A percentile compares a stretch with the other conserved stretches of the same genome.
These are phyloP conservation scores for Zymoseptoria passerinii DNA, from an alignment of 2,329 filamentous ascomycete species.

Conservation along the genomic window DNA sequence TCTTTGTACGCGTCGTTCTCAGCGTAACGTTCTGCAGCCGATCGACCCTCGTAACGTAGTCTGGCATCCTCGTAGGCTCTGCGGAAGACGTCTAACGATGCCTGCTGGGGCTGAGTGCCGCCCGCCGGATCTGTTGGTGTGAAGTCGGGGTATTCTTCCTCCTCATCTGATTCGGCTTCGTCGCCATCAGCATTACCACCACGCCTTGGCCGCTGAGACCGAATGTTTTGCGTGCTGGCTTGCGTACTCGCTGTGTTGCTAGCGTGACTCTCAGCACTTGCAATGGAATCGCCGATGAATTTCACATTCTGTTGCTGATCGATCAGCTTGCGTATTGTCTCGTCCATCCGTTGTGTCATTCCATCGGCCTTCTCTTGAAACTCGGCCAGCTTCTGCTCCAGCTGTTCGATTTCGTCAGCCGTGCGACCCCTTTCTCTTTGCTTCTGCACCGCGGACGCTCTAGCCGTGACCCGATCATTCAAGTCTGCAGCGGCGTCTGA, in stretches of 20 bases:
- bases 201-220: slow-evolving; percentile 20
- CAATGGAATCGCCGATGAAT: slow-evolving; percentile 37
- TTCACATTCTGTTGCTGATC: slow-evolving; percentile 46
- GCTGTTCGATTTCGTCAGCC: slow-evolving; percentile 30
- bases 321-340: slow-evolving; percentile 49
- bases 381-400: slow-evolving; percentile 35
- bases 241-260: slow-evolving; percentile 30
- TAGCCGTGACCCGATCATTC: slow-evolving; percentile 46
- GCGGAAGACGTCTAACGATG: slow-evolving; percentile 32
- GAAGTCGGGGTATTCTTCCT: slow-evolving; percentile 34
- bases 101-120: slow-evolving; percentile 29
- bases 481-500: slow-evolving; percentile 44
- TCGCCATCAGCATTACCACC: slow-evolving; percentile 13
- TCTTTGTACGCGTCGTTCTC: slow-evolving; percentile 52
- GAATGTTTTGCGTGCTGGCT: slow-evolving; percentile 27
- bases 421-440: slow-evolving; percentile 24
- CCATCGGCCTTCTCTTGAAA: slow-evolving; percentile 39
- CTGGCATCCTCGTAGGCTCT: slow-evolving; percentile 34
- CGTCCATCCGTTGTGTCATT: slow-evolving; percentile 50
- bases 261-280: slow-evolving; percentile 34
- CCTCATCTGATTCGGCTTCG: slow-evolving; percentile 30
- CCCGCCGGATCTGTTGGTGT: slow-evolving; percentile 33
- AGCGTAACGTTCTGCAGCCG: slow-evolving; percentile 43
- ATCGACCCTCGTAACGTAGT: slow-evolving; percentile 36
- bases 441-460: slow-evolving; percentile 24